A percentile compares a stretch with the other conserved stretches of the same genome.
Evolutionary conservation across 208 protist species (phyloP).

Genomic region (Leptomonas pyrrhocoris): DNA sequence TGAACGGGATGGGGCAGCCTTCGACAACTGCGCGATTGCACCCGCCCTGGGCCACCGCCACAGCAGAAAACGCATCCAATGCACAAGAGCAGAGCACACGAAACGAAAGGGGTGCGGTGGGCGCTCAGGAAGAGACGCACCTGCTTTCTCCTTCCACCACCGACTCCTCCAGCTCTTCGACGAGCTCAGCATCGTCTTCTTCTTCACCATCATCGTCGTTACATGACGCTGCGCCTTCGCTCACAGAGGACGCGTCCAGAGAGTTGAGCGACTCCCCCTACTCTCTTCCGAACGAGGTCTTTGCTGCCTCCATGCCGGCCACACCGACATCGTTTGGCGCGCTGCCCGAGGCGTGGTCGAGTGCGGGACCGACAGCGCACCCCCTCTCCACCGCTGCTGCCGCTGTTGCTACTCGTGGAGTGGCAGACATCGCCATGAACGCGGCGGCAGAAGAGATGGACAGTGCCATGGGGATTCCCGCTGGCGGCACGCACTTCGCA

Average conservation of each 20-base stretch:
- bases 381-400: neutral
- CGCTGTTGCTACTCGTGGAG: neutral
- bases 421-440: neutral
- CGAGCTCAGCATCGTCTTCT: neutral
- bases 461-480: neutral
- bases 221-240: neutral
- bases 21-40: neutral
- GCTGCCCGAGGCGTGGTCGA: slow-evolving; percentile 1
- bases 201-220: slow-evolving; percentile 3
- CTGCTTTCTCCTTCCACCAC: neutral
- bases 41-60: neutral
- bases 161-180: neutral
- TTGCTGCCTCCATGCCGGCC: slow-evolving; percentile 14
- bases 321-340: slow-evolving; percentile 10
- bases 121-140: neutral
- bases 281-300: neutral
- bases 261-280: slow-evolving; percentile 2
- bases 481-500: too few species aligned
- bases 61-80: neutral
- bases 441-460: neutral
- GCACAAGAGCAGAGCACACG: neutral
- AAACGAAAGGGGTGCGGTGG: neutral
- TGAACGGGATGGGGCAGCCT: neutral
- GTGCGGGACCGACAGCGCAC: neutral
- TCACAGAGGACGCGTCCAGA: neutral